Base-by-base conservation (phyloP, 2,329 filamentous ascomycete genomes). In the Aspergillus nomiae region DNA sequence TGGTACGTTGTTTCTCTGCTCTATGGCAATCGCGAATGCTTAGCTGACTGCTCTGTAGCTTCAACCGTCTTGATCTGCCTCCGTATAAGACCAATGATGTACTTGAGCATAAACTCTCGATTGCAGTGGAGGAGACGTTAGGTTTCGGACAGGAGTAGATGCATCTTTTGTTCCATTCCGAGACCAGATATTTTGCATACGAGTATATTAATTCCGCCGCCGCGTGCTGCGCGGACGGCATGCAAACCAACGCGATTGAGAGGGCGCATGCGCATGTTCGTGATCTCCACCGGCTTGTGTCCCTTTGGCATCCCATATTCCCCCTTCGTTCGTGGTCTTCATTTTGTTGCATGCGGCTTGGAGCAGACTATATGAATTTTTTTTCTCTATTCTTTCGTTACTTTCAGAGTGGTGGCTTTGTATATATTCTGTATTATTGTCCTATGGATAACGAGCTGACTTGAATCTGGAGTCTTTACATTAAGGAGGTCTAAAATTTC, bases 41-140 rank as follows among this genome's bases (percentile, higher is more conserved):
- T 24, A 7, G n/a, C 60, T 60, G 50, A 56, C 64, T 61, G 58
- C 28, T 5, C 9, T 26, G 2, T 63, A 96, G 93, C 82, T 99
- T 99, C 86, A 99, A 99, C 80, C 93, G 95, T 73, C 86, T 99
- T 69, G 95, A 99, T 80, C 83, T 99, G 56, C 95, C 95, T 46
- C 89, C 92, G 32, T 99, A 99, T 77, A 98, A 97, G 84, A 88
- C 85, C 26, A 86, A 94, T 72, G 94, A 98, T 67, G 87, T 87
- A 71, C 84, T 99, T 69, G 90, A 94, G 76, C 84, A 89, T 74
- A 99, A 99, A 82, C 84, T 99, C 71, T 95, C 94, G 8, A 96
- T 97, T 80, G 95, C 95, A 30, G 95, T 99, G 60, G 95, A 99
- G 81, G 95, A 99, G 83, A 99, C 95, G 0, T 94, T 99, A 84